Conservation (phyloP, 768 basidiomycete genomes). For the Amanita pallidorosea region DNA sequence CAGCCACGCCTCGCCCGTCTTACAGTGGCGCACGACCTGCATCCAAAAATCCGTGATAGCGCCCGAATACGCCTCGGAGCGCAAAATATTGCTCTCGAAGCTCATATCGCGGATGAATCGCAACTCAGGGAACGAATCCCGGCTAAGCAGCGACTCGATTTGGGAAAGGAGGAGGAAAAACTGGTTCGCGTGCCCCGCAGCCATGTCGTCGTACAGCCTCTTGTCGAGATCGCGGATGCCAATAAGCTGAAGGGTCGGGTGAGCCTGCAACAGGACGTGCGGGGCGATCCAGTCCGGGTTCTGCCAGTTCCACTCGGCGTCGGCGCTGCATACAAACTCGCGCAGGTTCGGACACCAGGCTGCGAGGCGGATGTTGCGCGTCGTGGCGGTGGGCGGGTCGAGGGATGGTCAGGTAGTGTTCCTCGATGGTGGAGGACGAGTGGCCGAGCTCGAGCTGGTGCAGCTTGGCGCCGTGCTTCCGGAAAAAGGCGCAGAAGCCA, state of each 20-base stretch:
- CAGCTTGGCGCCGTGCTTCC: conserved; percentile 51
- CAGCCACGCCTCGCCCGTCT: not conserved
- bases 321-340: conserved; percentile 65
- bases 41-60: conserved; percentile 29
- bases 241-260: conserved; percentile 52
- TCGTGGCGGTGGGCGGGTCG: conserved; percentile 21
- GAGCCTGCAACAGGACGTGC: conserved; percentile 57
- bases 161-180: conserved; percentile 62
- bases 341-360: conserved; percentile 59
- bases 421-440: conserved; percentile 53
- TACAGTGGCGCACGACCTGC: conserved; percentile 15
- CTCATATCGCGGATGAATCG: conserved; percentile 58
- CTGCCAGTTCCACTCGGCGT: conserved; percentile 77
- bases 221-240: conserved; percentile 65
- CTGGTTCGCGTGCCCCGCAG: conserved; percentile 25
- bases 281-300: conserved; percentile 75
- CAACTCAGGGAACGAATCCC: conserved; percentile 52
- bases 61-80: conserved; percentile 20
- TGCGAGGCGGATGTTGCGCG: conserved; percentile 37
- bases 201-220: conserved; percentile 38
- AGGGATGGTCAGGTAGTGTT: conserved; percentile 49
- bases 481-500: conserved; percentile 59
- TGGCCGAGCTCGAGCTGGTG: conserved; percentile 65
- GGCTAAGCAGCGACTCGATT: conserved; percentile 44
- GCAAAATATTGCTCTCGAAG: conserved; percentile 43